These are phyloP conservation scores for Wolfiporia cocos DNA, from an alignment of 1,284 basidiomycete species.

Conservation along the genomic window DNA sequence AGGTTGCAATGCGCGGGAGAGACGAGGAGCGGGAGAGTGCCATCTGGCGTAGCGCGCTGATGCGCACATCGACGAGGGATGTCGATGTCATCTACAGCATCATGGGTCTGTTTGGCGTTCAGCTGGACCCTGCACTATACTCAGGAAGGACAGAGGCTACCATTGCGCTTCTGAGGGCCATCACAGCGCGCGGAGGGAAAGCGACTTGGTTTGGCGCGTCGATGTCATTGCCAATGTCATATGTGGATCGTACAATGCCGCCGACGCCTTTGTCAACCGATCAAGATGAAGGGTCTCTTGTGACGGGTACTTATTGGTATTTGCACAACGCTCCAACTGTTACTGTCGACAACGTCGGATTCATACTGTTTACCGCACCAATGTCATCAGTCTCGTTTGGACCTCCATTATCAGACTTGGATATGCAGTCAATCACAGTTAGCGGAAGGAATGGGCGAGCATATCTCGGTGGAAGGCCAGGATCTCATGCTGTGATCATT, in stretches of 20 bases:
- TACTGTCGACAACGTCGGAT: no score
- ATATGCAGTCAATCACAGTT: no score
- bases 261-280: background rate
- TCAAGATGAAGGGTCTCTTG: no score
- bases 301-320: no score
- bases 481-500: no score
- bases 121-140: conserved; percentile 8
- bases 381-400: no score
- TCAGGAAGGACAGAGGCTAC: background rate
- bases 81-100: conserved; percentile 23
- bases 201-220: background rate
- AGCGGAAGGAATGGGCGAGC: no score
- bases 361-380: no score
- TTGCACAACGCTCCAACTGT: no score
- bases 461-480: no score
- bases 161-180: background rate
- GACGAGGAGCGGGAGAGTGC: background rate
- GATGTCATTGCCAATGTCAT: background rate
- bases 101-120: conserved; percentile 19
- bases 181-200: background rate
- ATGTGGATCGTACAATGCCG: background rate
- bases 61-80: conserved; percentile 15
- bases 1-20: background rate
- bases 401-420: no score
- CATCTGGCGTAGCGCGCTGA: conserved; percentile 14